phyloP scores from a whole-genome alignment of 1,284 basidiomycete species.

The Puccinia coronata region DNA sequence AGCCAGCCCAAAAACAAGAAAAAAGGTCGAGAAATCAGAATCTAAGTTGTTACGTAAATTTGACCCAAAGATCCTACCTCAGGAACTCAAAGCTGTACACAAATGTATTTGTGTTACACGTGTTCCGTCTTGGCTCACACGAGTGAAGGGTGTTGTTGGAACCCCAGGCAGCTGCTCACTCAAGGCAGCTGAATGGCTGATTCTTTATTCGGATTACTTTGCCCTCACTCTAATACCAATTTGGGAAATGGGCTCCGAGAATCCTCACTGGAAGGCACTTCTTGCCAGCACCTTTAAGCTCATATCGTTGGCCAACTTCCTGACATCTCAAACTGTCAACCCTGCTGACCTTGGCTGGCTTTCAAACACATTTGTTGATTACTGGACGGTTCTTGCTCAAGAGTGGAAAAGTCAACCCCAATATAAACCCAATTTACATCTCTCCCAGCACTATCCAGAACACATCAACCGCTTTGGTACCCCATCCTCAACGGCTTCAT shows the following conservation, averaged over 20 bases:
- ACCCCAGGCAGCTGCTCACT: background rate
- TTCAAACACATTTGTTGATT: too few relatives aligned
- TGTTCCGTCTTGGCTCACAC: too few relatives aligned
- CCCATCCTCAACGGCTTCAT: background rate
- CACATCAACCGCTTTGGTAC: background rate
- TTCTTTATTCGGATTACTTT: slow-evolving; percentile 14
- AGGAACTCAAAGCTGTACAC: background rate
- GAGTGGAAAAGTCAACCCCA: too few relatives aligned
- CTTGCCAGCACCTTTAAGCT: too few relatives aligned
- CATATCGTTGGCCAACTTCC: too few relatives aligned
- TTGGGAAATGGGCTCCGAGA: too few relatives aligned
- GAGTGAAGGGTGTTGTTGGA: background rate
- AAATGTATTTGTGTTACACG: background rate
- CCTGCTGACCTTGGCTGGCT: too few relatives aligned
- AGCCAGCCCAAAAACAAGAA: background rate
- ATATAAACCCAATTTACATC: background rate
- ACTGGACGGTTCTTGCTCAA: too few relatives aligned
- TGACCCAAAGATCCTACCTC: slow-evolving; percentile 13
- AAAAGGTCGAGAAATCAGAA: background rate
- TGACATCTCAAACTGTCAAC: too few relatives aligned
- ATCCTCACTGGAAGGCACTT: too few relatives aligned
- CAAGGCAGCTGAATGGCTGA: slow-evolving; percentile 33
- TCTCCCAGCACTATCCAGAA: background rate
- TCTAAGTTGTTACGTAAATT: background rate
- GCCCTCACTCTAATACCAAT: too few relatives aligned